A percentile compares a stretch with the other conserved stretches of the same genome.
These are phyloP conservation scores for Piloderma croceum DNA, from an alignment of 768 basidiomycete species.

Conservation along the genomic window DNA sequence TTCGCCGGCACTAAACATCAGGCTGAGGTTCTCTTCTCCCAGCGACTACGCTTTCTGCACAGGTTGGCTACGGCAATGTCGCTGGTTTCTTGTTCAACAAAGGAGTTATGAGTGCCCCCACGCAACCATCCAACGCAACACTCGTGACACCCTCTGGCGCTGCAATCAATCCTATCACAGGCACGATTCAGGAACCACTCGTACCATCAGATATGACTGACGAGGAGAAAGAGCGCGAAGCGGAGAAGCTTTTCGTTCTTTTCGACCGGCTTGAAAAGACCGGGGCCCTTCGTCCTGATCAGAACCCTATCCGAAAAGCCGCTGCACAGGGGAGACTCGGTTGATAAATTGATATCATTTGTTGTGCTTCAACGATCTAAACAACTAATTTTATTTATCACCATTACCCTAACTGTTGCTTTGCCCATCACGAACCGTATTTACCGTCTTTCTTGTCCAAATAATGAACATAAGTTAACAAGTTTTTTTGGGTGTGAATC, in stretches of 20 bases:
- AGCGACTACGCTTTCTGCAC: conserved; percentile 69
- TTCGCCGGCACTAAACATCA: background rate
- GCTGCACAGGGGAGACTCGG: conserved; percentile 38
- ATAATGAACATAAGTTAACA: too few species aligned
- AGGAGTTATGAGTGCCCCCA: conserved; percentile 67
- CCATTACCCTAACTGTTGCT: too few species aligned
- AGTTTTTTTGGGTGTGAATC: too few species aligned
- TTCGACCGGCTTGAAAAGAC: conserved; percentile 84
- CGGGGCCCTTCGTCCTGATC: conserved; percentile 57
- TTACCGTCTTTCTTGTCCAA: too few species aligned
- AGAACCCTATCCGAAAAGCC: conserved; percentile 71
- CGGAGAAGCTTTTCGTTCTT: conserved; percentile 85
- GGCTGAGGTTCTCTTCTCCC: conserved; percentile 1
- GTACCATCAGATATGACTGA: conserved; percentile 69
- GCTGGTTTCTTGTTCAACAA: conserved; percentile 93
- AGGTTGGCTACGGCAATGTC: conserved; percentile 92
- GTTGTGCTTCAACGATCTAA: background rate
- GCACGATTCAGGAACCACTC: conserved; percentile 45
- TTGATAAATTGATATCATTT: too few species aligned
- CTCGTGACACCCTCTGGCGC: conserved; percentile 31
- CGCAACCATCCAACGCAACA: conserved; percentile 29
- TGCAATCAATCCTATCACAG: conserved; percentile 82
- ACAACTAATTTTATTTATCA: background rate
- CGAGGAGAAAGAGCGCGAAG: conserved; percentile 92
- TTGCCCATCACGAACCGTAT: too few species aligned